These are phyloP conservation scores for Astrocystis sublimbata DNA, from an alignment of 495 filamentous ascomycete species.

Conservation along the genomic window DNA sequence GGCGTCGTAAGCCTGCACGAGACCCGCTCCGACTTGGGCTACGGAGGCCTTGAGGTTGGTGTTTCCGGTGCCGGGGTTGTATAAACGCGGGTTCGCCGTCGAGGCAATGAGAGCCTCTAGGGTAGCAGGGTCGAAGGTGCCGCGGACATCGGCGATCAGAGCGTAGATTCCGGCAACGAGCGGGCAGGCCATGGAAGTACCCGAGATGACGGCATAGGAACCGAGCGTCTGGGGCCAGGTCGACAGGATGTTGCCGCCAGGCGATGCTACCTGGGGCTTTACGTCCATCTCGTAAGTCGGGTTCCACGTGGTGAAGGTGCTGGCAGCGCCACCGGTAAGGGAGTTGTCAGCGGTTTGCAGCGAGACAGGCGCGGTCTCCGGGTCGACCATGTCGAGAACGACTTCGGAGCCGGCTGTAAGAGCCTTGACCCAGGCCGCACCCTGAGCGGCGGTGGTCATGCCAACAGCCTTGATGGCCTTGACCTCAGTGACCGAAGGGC, in stretches of 20 bases:
- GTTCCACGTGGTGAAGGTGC: slow-evolving; percentile 57
- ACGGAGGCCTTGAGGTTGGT: slow-evolving; percentile 52
- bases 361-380: slow-evolving; percentile 39
- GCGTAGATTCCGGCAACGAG: slow-evolving; percentile 56
- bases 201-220: slow-evolving; percentile 55
- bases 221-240: slow-evolving; percentile 55
- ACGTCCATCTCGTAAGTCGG: slow-evolving; percentile 57
- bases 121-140: slow-evolving; percentile 48
- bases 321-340: slow-evolving; percentile 45
- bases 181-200: slow-evolving; percentile 64
- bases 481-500: slow-evolving; percentile 30
- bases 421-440: slow-evolving; percentile 43
- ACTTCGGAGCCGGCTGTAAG: slow-evolving; percentile 41
- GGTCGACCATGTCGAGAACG: slow-evolving; percentile 45
- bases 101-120: slow-evolving; percentile 49
- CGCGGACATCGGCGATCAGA: slow-evolving; percentile 50
- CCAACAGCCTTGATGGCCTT: slow-evolving; percentile 36
- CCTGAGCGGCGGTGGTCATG: slow-evolving; percentile 48
- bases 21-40: slow-evolving; percentile 57
- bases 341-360: slow-evolving; percentile 35
- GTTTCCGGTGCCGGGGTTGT: slow-evolving; percentile 46
- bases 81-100: slow-evolving; percentile 47
- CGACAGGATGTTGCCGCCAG: slow-evolving; percentile 58
- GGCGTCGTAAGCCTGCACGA: slow-evolving; percentile 58
- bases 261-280: slow-evolving; percentile 55